These are phyloP conservation scores for Aspergillus fumigatiaffinis DNA, from an alignment of 2,329 filamentous ascomycete species.

Conservation along the genomic window DNA sequence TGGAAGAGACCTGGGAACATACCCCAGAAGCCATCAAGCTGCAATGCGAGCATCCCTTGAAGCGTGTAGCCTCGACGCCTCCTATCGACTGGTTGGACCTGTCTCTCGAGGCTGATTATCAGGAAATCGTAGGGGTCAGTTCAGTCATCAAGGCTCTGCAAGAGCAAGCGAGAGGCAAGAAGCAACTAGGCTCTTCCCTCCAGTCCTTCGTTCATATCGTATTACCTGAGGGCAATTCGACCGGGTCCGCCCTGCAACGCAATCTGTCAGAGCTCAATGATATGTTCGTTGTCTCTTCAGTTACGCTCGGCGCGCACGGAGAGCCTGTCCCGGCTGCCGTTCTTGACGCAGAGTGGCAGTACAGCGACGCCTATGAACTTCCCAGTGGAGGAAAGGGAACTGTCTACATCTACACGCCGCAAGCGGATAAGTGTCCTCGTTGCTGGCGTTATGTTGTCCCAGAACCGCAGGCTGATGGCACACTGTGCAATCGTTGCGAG, in stretches of 20 bases:
- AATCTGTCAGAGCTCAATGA: slow-evolving; percentile 51
- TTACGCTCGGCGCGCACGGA: slow-evolving; percentile 46
- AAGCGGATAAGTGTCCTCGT: slow-evolving; percentile 68
- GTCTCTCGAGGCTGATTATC: slow-evolving; percentile 47
- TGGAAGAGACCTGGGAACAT: slow-evolving; percentile 85
- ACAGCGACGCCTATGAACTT: slow-evolving; percentile 40
- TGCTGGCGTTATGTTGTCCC: slow-evolving; percentile 86
- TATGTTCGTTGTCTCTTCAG: slow-evolving; percentile 67
- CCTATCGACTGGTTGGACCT: slow-evolving; percentile 37
- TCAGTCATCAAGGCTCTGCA: slow-evolving; percentile 69
- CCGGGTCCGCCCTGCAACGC: slow-evolving; percentile 24
- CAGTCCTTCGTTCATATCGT: slow-evolving; percentile 63
- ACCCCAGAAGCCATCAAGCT: slow-evolving; percentile 62
- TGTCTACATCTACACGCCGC: slow-evolving; percentile 46
- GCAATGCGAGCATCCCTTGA: slow-evolving; percentile 44
- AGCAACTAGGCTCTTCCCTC: slow-evolving; percentile 74
- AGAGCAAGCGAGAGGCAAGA: slow-evolving; percentile 67
- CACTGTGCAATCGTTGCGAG: slow-evolving; percentile 70
- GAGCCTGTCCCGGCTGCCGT: slow-evolving; percentile 25
- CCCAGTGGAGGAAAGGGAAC: slow-evolving; percentile 28
- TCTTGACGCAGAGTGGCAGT: slow-evolving; percentile 38
- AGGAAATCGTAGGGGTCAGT: slow-evolving; percentile 49
- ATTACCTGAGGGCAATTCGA: slow-evolving; percentile 17
- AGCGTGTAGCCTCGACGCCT: slow-evolving; percentile 32
- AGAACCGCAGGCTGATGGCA: slow-evolving; percentile 46